These are phyloP conservation scores for Meyerozyma guilliermondii DNA, from an alignment of 1,139 yeast genomes.

Conservation along the genomic window DNA sequence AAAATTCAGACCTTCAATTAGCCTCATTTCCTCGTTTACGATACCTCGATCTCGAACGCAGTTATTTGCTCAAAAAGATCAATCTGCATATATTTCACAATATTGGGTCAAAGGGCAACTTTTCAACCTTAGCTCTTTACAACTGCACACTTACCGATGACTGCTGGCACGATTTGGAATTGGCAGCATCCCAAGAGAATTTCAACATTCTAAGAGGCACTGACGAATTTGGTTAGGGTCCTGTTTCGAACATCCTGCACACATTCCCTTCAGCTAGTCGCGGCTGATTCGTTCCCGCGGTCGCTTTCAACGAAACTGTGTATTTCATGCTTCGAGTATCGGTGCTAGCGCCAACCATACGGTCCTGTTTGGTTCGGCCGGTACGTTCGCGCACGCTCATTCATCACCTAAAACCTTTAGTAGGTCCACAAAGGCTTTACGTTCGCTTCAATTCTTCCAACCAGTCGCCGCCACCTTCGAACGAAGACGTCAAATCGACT, in stretches of 20 bases:
- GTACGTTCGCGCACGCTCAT: background rate
- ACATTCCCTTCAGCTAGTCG: background rate
- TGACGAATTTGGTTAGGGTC: background rate
- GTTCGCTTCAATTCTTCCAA: background rate
- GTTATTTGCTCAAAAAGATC: slow-evolving; percentile 10
- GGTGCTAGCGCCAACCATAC: background rate
- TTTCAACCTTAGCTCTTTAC: background rate
- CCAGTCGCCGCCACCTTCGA: background rate
- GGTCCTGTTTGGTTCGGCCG: background rate
- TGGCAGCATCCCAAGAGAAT: slow-evolving; percentile 1
- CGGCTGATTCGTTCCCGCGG: background rate
- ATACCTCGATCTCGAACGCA: slow-evolving; percentile 12
- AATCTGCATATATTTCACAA: slow-evolving; percentile 8
- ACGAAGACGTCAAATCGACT: background rate
- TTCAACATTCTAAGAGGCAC: background rate
- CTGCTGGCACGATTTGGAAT: background rate
- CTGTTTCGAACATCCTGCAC: background rate
- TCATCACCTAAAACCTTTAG: background rate
- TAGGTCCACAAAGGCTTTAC: background rate
- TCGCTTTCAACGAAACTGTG: background rate
- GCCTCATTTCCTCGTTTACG: slow-evolving; percentile 13
- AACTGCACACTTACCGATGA: background rate
- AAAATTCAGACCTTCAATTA: background rate
- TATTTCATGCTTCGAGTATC: background rate
- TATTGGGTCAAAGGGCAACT: background rate